phyloP scores from a whole-genome alignment of 306 rosid genomes.

The Trifolium pratense region DNA sequence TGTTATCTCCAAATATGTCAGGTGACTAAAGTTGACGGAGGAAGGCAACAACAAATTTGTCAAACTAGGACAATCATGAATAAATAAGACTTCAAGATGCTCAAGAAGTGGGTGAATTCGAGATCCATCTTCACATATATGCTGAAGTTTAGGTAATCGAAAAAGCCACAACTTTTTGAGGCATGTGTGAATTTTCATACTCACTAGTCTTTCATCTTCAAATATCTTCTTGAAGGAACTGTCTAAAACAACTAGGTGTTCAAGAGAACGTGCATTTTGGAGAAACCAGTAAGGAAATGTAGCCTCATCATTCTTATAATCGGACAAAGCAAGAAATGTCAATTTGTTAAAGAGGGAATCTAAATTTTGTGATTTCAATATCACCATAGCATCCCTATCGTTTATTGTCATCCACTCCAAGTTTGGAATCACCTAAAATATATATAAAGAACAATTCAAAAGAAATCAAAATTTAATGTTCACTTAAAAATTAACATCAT shows the following conservation, averaged over 20 bases:
- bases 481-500: no score
- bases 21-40: background rate
- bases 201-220: background rate
- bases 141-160: background rate
- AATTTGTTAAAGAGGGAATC: background rate
- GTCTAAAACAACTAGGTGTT: background rate
- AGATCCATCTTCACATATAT: background rate
- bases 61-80: background rate
- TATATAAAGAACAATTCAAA: background rate
- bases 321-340: background rate
- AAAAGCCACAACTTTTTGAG: background rate
- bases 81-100: background rate
- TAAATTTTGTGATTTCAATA: background rate
- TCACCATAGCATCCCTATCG: background rate
- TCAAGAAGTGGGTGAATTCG: background rate
- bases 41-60: background rate
- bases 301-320: background rate
- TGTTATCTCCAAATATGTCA: constrained; percentile 5
- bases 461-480: no score
- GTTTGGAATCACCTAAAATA: background rate
- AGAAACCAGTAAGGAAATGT: constrained; percentile 7
- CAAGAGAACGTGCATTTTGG: background rate
- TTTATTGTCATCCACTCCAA: background rate
- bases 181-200: background rate
- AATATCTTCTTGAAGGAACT: constrained; percentile 15